Evolutionary conservation across 768 basidiomycete genomes (phyloP), one percentile per base, ranked within the genome.

Genomic region (Leccinum imitatum): DNA sequence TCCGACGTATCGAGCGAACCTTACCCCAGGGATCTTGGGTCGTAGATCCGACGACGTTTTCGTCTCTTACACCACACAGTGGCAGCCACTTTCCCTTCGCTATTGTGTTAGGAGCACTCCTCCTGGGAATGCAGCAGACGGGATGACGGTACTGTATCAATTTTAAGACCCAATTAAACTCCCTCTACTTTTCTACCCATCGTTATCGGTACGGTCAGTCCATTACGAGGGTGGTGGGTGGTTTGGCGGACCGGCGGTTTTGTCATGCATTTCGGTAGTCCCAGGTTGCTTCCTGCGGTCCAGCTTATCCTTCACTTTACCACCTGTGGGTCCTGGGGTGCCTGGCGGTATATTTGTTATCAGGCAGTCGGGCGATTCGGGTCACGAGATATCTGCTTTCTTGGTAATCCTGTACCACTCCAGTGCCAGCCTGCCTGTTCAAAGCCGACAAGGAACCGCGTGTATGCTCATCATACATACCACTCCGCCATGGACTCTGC

Each of bases 201-300:
- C 60, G 19, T 6, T 15, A 17, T 30, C 59, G 61, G 56, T 65
- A 31, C 30, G 30, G 30, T 31, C 30, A 52, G 64, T 56, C 60
- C 65, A 65, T 68, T 65, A 68, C 65, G 68, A 60, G 60, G 59
- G 55, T 5, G 19, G 41, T 44, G 35, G 33, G 11, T 55, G 48
- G 47, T 56, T 58, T 63, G 53, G 68, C 63, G 66, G 58, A n/a
- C 63, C 60, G 65, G 57, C 7, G 31, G 59, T 62, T 56, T 67
- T 54, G 69, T 60, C 61, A 54, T 47, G 33, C 39, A 56, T 21
- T 8, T 55, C 56, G 60, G 31, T 30, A 17, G 27, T 50, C 48
- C 46, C 57, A 67, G 65, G 60, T 21, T 21, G 21, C 23, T 23
- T 23, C 23, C 23, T 23, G 23, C 23, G 23, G 23, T 23, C 23